These are phyloP conservation scores for Saitozyma sp. DNA, from an alignment of 768 basidiomycete species.

Conservation along the genomic window DNA sequence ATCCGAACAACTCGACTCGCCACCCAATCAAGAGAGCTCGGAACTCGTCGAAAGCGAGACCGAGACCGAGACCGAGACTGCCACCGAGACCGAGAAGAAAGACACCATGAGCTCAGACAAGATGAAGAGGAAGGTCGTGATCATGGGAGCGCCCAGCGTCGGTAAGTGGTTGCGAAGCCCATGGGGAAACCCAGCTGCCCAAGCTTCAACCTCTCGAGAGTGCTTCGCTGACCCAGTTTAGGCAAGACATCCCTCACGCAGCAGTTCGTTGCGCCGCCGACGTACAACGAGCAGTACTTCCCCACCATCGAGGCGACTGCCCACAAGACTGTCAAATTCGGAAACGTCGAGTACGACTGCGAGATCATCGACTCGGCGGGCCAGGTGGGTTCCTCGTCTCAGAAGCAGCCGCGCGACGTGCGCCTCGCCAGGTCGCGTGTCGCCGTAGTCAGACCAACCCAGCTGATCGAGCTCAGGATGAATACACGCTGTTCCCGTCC, in stretches of 20 bases:
- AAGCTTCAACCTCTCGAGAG: background rate
- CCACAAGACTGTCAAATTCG: slow-evolving; percentile 79
- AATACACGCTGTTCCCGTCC: slow-evolving; percentile 88
- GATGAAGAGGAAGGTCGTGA: slow-evolving; percentile 51
- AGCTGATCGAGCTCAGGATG: slow-evolving; percentile 63
- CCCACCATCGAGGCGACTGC: slow-evolving; percentile 91
- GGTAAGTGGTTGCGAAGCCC: slow-evolving; percentile 32
- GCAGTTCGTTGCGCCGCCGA: slow-evolving; percentile 82
- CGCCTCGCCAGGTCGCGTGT: no score
- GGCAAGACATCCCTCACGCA: slow-evolving; percentile 92
- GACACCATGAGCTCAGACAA: slow-evolving; percentile 2
- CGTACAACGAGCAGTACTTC: slow-evolving; percentile 89
- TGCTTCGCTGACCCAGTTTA: slow-evolving; percentile 50
- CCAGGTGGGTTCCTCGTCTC: slow-evolving; percentile 63
- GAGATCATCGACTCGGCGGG: slow-evolving; percentile 98
- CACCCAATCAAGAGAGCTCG: no score
- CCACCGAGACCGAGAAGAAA: background rate
- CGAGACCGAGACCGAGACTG: no score
- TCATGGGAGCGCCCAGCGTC: slow-evolving; percentile 52
- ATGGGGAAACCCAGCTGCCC: background rate
- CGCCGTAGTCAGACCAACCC: background rate
- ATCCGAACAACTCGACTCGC: no score
- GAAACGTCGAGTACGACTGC: slow-evolving; percentile 88
- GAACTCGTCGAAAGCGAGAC: no score
- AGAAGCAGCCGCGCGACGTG: no score